phyloP scores from a whole-genome alignment of 768 basidiomycete genomes.

The Gautieria morchelliformis region DNA sequence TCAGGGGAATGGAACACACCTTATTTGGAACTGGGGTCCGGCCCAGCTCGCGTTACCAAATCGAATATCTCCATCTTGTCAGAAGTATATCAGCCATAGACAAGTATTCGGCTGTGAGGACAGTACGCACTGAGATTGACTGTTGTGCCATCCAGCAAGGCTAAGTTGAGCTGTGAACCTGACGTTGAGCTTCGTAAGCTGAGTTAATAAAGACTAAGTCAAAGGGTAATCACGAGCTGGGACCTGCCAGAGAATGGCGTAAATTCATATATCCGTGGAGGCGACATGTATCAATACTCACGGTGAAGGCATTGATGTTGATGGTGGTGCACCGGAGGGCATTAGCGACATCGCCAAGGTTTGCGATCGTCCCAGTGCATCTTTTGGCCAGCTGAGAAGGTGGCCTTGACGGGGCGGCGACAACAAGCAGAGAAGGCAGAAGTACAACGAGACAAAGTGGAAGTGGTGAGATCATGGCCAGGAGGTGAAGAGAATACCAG shows the following conservation, averaged over 20 bases:
- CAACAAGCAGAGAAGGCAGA: neutral
- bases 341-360: constrained; percentile 37
- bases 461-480: neutral
- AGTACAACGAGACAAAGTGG: neutral
- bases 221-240: neutral
- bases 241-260: neutral
- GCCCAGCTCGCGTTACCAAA: constrained; percentile 46
- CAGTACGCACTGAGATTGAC: constrained; percentile 45
- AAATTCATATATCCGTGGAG: neutral
- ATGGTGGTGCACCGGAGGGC: constrained; percentile 51
- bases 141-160: constrained; percentile 37
- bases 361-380: constrained; percentile 43
- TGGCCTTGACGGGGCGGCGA: neutral
- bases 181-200: constrained; percentile 23
- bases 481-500: neutral
- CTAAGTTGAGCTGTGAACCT: constrained; percentile 39
- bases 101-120: no score
- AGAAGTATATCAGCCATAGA: no score
- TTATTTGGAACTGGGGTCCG: constrained; percentile 46
- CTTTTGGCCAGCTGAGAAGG: neutral
- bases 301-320: constrained; percentile 46
- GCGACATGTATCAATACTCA: constrained; percentile 13
- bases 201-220: no score
- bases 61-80: constrained; percentile 34
- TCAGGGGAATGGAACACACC: neutral